phyloP scores from a whole-genome alignment of 1,139 yeast genomes.

The Nakaseomyces nivariensis region DNA sequence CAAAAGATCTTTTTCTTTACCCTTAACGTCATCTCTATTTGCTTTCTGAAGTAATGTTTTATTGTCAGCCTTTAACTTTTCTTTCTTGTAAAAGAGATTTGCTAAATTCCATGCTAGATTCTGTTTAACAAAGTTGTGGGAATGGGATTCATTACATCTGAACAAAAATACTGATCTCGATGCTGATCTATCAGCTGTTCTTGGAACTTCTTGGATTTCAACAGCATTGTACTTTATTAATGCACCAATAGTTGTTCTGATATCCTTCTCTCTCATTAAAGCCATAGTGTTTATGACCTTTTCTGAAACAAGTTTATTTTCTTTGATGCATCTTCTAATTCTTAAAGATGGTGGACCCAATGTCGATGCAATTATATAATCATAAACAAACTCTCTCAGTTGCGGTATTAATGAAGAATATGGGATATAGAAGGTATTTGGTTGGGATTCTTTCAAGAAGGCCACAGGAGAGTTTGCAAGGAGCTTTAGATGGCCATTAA shows the following conservation, averaged over 20 bases:
- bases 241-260: slow-evolving; percentile 52
- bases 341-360: slow-evolving; percentile 52
- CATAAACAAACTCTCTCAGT: slow-evolving; percentile 49
- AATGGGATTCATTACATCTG: slow-evolving; percentile 52
- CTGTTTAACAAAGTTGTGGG: slow-evolving; percentile 41
- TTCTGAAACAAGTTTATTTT: slow-evolving; percentile 68
- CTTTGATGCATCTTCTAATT: slow-evolving; percentile 57
- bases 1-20: slow-evolving; percentile 65
- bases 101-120: slow-evolving; percentile 62
- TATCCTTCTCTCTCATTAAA: slow-evolving; percentile 64
- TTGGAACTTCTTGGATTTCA: slow-evolving; percentile 85
- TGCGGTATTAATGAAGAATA: slow-evolving; percentile 34
- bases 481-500: slow-evolving; percentile 42
- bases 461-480: slow-evolving; percentile 37
- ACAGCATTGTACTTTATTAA: slow-evolving; percentile 49
- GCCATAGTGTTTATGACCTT: slow-evolving; percentile 71
- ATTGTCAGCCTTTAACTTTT: slow-evolving; percentile 50
- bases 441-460: slow-evolving; percentile 38
- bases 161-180: slow-evolving; percentile 78
- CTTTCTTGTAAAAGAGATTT: slow-evolving; percentile 46
- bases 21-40: slow-evolving; percentile 82
- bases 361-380: slow-evolving; percentile 48
- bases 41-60: slow-evolving; percentile 65
- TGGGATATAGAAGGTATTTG: slow-evolving; percentile 39
- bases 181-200: slow-evolving; percentile 87